Conservation (phyloP, 208 protist genomes). For the Trypanosoma melophagium region DNA sequence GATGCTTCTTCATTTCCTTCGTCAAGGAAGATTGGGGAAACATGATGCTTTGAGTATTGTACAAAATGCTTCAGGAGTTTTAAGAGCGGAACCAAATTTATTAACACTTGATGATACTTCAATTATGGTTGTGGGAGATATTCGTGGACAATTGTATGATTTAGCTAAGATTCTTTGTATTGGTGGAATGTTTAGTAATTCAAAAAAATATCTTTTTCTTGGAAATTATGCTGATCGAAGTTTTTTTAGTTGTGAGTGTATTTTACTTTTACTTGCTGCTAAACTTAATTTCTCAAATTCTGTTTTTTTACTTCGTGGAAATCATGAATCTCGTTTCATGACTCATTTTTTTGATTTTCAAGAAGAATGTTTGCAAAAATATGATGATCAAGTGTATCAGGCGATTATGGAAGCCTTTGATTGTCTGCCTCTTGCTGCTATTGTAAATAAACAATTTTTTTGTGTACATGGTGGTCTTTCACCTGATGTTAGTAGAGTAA, state of each 20-base stretch:
- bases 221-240: conserved; percentile 98
- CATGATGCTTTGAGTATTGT: conserved; percentile 60
- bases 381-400: conserved; percentile 62
- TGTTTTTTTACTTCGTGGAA: conserved; percentile 93
- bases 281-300: conserved; percentile 92
- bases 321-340: conserved; percentile 88
- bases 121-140: conserved; percentile 91
- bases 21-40: conserved; percentile 40
- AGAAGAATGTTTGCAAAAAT: conserved; percentile 93
- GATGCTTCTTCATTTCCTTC: conserved; percentile 72
- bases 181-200: conserved; percentile 45
- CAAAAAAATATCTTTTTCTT: conserved; percentile 97
- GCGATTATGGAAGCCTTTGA: conserved; percentile 90
- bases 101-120: conserved; percentile 42
- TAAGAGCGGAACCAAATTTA: conserved; percentile 62
- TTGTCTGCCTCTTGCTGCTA: conserved; percentile 96
- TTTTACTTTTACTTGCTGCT: conserved; percentile 94
- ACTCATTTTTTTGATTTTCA: conserved; percentile 91
- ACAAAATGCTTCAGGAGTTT: conserved; percentile 47
- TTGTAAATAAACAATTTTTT: conserved; percentile 98
- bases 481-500: conserved; percentile 92
- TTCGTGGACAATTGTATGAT: conserved; percentile 95
- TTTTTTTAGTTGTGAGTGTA: conserved; percentile 96
- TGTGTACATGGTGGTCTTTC: conserved; percentile 98
- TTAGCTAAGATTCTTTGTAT: conserved; percentile 81